Conservation (phyloP, 805 yeast genomes). For the Ogataea glucozyma region DNA sequence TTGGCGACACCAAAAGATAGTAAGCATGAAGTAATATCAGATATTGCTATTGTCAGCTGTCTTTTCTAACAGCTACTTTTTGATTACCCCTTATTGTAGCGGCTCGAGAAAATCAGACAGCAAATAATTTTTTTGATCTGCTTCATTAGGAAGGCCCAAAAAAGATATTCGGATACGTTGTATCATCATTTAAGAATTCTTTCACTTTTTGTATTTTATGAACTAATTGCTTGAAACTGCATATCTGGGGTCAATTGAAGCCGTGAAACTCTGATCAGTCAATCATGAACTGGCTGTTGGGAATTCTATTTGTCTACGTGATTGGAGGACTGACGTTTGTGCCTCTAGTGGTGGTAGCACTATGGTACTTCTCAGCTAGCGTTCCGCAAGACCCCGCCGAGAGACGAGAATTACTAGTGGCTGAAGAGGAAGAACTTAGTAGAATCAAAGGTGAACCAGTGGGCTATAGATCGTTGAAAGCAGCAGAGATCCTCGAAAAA, state of each 20-base stretch:
- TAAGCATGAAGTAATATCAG: too few relatives aligned
- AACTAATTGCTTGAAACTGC: not conserved
- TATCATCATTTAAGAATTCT: not conserved
- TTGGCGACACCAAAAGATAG: too few relatives aligned
- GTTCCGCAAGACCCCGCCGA: constrained; percentile 27
- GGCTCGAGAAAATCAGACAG: constrained; percentile 1
- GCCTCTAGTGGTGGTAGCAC: constrained; percentile 51
- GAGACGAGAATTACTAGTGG: constrained; percentile 25
- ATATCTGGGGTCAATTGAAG: not conserved
- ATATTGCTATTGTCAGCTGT: not conserved
- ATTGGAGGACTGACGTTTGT: constrained; percentile 82
- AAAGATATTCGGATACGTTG: not conserved
- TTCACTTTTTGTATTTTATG: not conserved
- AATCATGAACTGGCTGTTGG: constrained; percentile 27
- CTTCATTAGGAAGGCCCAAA: not conserved
- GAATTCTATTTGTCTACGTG: constrained; percentile 52
- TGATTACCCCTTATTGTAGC: not conserved
- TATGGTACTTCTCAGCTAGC: constrained; percentile 43
- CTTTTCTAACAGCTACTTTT: too few relatives aligned
- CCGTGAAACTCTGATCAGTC: not conserved
- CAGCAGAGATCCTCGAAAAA: constrained; percentile 65
- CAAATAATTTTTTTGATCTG: constrained; percentile 3
- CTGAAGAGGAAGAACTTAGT: constrained; percentile 35
- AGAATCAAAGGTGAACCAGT: constrained; percentile 26
- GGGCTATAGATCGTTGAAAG: constrained; percentile 43